Base-by-base conservation (phyloP, 441 rosid genomes). In the Erodium texanum region DNA sequence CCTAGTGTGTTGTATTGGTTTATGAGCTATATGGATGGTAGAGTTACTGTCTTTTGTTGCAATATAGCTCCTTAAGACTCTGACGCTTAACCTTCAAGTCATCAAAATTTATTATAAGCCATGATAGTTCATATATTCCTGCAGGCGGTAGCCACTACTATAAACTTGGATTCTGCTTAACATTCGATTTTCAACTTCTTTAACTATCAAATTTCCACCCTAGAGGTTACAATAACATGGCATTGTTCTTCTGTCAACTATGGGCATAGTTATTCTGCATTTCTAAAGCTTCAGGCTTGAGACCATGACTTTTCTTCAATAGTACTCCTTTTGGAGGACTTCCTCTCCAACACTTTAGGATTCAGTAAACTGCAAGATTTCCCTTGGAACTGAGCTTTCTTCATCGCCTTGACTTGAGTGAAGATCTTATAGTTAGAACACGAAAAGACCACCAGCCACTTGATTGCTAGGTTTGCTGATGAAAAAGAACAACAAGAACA, bases 391-490 rank as follows among this genome's bases (percentile, higher is more conserved):
- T 56, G 62, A 56, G 62, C 62, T 7, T 56, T 22, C 4, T 56
- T 56, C 20, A 56, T 56, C 20, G 62, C 20, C 62, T 56, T n/a
- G 62, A 56, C 62, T 56, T 56, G 18, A 56, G 62, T 8, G 22
- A 14, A 14, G 24, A 14, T 56, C 22, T 56, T 56, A 4, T 54
- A 56, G 22, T 56, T 56, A 56, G 20, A n/a, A 56, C 16, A 16
- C 20, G 62, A 56, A 56, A 56, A 32, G 6, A 7, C 36, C 36
- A 32, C 36, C 36, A 7, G 36, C 5, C 36, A 32, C 36, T 32
- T 32, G 36, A 7, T 32, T 32, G 36, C 36, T 32, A 32, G 36
- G 6, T 32, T 32, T 32, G 36, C 36, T 32, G 36, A 32, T 32
- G 36, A 32, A 32, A 32, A 32, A 32, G 36, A 4, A 32, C 36